Base-by-base conservation (phyloP, 2,329 filamentous ascomycete genomes). In the Thielaviopsis populi region DNA sequence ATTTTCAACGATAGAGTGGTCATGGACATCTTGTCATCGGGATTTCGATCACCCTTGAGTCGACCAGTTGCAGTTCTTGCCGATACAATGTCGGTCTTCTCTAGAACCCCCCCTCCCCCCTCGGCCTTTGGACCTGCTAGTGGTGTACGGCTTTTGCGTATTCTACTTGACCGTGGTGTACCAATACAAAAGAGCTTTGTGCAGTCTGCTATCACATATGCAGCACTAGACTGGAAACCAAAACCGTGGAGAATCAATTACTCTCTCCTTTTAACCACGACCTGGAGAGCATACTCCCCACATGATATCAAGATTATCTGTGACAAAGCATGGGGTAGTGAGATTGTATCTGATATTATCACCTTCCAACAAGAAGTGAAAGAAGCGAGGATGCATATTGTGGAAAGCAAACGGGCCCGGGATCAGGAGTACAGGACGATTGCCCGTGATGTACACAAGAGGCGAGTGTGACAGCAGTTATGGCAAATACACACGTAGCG, bases 1-100 rank as follows among this genome's bases (percentile, higher is more conserved):
- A 63, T 66, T n/a, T 66, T 66, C 50, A 64, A 41, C n/a, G 65
- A 66, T 17, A 61, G 46, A 33, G 43, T 66, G 5, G 46, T 66
- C 27, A 64, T 66, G 50, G 48, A 66, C 11, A 62, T 63, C 19
- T 33, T 66, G 15, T 50, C 56, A 5, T 30, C 46, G 46, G 59
- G 58, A 8, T 66, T 66, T 24, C 62, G 65, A 11, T 60, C 65
- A 24, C 61, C 65, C 1, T 19, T 66, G 19, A 40, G 46, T 50
- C 40, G 60, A 19, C 62, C 62, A 37, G 53, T 17, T 3, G 50
- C 43, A 22, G 41, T n/a, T 8, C 41, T 59, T 22, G 53, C 62
- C 10, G 62, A 63, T 17, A 22, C 19, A 2, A 63, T 63, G 62
- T 33, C 53, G 2, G 24, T 48, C n/a, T 50, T 63, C 22, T 59